phyloP scores from a whole-genome alignment of 306 rosid genomes.

The Comarum palustre region DNA sequence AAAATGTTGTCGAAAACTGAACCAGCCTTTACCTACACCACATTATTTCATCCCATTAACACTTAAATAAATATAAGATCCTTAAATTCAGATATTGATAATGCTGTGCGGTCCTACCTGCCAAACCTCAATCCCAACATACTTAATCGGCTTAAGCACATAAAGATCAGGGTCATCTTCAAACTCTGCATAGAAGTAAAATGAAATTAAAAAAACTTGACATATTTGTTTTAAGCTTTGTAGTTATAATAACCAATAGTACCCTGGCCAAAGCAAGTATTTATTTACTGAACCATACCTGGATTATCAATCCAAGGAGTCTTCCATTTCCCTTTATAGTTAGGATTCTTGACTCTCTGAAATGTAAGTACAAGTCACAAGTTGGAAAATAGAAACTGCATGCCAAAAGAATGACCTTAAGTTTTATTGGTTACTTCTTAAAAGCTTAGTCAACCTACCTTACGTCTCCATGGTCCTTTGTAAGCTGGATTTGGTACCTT shows the following conservation, averaged over 20 bases:
- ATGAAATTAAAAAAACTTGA: neutral
- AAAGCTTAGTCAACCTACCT: constrained; percentile 48
- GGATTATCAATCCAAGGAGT: constrained; percentile 91
- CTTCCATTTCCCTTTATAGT: constrained; percentile 96
- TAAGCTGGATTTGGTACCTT: constrained; percentile 91
- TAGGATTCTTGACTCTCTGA: constrained; percentile 95
- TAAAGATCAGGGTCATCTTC: constrained; percentile 92
- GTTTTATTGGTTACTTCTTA: constrained; percentile 15
- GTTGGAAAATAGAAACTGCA: constrained; percentile 20
- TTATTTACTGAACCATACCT: constrained; percentile 43
- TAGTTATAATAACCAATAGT: constrained; percentile 4
- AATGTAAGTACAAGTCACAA: constrained; percentile 18
- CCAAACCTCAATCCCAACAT: constrained; percentile 97
- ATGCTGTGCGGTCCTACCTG: constrained; percentile 63
- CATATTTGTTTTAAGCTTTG: constrained; percentile 30
- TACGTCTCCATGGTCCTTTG: constrained; percentile 93
- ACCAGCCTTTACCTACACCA: constrained; percentile 86
- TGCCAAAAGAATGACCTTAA: neutral
- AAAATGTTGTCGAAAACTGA: constrained; percentile 88
- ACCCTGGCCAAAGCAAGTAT: neutral
- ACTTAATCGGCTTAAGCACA: constrained; percentile 81
- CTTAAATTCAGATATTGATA: neutral
- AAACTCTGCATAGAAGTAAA: constrained; percentile 55
- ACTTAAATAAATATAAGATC: neutral
- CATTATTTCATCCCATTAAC: constrained; percentile 4